Evolutionary conservation across 352 stramenopile genomes (phyloP), one percentile per base, ranked within the genome.

Genomic region (Phytophthora cactorum): DNA sequence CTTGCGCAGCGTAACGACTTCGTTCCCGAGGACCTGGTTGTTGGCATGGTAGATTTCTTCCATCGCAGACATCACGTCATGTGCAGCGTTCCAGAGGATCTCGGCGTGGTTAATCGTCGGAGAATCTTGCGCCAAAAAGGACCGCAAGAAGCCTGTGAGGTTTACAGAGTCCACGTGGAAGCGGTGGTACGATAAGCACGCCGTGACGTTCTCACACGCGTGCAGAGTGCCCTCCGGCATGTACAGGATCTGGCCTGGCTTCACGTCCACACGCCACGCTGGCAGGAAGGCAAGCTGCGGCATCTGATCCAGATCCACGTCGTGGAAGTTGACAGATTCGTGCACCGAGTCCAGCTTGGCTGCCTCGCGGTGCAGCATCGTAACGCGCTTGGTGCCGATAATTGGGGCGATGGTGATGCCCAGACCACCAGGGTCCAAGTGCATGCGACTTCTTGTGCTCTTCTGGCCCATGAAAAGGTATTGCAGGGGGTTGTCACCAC

Each of bases 391-490:
- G 5, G 82, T 89, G 17, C 84, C 86, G 32, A 97, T 83, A 61
- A 98, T 97, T n/a, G 93, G 93, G 32, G 93, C 88, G 68, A 98
- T 98, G 6, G 89, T 91, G 66, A 98, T 98, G 50, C 88, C 90
- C 5, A 98, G 80, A 34, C 95, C 95, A 46, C 95, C 95, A 0
- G 77, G 80, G 73, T 98, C 95, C 38, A 86, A 80, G 69, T 98
- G 95, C 65, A 98, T 90, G 28, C 92, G 90, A 32, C 86, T 97
- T 41, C 84, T 86, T 3, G 93, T 98, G 49, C 86, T 92, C 55
- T 86, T 80, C 39, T 90, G 82, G 4, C 95, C 95, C 95, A 98
- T 98, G 70, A 98, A 98, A 29, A 98, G 76, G 59, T 98, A 98
- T 68, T 98, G 95, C 25, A 98, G 74, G 4, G 93, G 93, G 67